Evolutionary conservation across 139 green algal species (phyloP).

Genomic region (Volvox africanus): DNA sequence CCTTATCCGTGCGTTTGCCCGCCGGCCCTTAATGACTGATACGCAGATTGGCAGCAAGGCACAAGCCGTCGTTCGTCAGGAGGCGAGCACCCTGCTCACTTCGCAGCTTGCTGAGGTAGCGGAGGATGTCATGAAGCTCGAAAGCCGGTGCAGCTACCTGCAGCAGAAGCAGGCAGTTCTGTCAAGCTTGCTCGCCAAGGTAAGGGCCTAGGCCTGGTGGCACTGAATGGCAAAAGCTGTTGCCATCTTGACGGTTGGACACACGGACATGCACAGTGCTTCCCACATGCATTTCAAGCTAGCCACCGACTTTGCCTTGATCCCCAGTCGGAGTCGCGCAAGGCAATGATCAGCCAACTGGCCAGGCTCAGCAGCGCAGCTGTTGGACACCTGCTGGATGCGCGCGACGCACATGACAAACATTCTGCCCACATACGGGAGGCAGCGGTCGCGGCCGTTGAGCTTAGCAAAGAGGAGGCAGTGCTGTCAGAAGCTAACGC

Average conservation of each 20-base stretch:
- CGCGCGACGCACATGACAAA: neutral
- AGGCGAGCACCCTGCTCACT: neutral
- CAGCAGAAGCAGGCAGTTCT: neutral
- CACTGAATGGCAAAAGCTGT: too few species aligned
- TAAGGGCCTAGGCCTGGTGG: neutral
- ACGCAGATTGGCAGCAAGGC: slow-evolving; percentile 12
- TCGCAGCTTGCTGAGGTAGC: neutral
- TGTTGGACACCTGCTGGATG: slow-evolving; percentile 7
- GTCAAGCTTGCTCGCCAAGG: slow-evolving; percentile 23
- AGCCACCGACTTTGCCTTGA: too few species aligned
- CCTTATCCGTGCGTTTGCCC: too few species aligned
- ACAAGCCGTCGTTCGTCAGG: slow-evolving; percentile 9
- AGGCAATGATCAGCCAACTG: slow-evolving; percentile 26
- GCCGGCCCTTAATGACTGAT: too few species aligned
- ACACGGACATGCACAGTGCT: neutral
- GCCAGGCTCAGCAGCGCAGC: neutral
- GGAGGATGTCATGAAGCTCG: neutral
- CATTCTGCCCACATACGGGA: neutral
- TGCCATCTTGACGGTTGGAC: neutral
- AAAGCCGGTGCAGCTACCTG: neutral
- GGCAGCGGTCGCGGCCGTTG: neutral
- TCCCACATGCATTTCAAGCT: too few species aligned
- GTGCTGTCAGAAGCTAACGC: neutral
- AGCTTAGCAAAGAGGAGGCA: neutral
- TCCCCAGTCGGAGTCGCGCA: slow-evolving; percentile 10